These are phyloP conservation scores for Syzygium grande DNA, from an alignment of 345 rosid species.

Conservation along the genomic window DNA sequence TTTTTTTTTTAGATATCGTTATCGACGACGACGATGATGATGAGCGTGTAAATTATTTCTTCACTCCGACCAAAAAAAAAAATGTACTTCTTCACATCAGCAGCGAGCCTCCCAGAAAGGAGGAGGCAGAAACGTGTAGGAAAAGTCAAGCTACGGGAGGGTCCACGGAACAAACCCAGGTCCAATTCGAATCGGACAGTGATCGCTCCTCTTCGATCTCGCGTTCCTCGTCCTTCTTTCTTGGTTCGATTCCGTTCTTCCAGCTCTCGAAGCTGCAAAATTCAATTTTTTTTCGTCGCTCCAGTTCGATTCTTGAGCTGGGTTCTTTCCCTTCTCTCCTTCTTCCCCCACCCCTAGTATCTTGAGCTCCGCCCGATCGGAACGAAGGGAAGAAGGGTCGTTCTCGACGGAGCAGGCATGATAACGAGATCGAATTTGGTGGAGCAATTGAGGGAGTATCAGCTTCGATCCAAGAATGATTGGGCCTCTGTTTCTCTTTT, in stretches of 20 bases:
- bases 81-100: too few relatives aligned
- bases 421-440: slow-evolving; percentile 94
- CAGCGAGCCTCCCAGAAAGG: not conserved
- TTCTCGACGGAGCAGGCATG: slow-evolving; percentile 25
- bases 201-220: not conserved
- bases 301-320: not conserved
- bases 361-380: not conserved
- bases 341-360: not conserved
- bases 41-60: too few relatives aligned
- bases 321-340: not conserved
- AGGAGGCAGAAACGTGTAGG: not conserved
- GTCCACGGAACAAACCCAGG: not conserved
- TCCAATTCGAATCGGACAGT: not conserved
- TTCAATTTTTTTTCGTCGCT: not conserved
- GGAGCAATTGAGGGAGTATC: slow-evolving; percentile 89
- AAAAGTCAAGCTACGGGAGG: not conserved
- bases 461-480: slow-evolving; percentile 91
- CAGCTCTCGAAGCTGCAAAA: not conserved
- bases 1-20: too few relatives aligned
- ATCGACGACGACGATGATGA: too few relatives aligned
- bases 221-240: not conserved
- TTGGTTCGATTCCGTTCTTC: not conserved
- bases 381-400: not conserved
- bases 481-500: slow-evolving; percentile 98
- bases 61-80: too few relatives aligned